Evolutionary conservation across 176 grass and related monocot species (phyloP).

Genomic region (Bolboschoenus planiculmis): DNA sequence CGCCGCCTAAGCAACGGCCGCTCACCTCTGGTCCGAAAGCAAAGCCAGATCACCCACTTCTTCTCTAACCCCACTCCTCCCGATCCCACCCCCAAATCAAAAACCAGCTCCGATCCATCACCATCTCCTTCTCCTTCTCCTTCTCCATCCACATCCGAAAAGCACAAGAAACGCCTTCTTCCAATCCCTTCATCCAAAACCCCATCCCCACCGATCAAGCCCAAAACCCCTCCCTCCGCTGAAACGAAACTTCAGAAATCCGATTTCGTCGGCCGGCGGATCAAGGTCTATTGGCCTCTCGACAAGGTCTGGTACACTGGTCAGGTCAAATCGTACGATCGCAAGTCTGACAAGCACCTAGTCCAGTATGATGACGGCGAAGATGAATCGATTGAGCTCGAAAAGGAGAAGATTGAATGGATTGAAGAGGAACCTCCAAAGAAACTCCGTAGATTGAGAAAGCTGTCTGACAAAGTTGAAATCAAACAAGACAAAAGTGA

Average conservation of each 20-base stretch:
- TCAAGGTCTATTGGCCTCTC: conserved; percentile 83
- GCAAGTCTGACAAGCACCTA: conserved; percentile 32
- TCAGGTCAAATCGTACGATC: conserved; percentile 48
- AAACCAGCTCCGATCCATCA: conserved; percentile 19
- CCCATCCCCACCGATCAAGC: conserved; percentile 24
- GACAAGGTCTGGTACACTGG: conserved; percentile 78
- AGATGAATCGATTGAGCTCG: conserved; percentile 66
- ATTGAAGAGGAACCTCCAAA: conserved; percentile 29
- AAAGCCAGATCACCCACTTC: conserved; percentile 92
- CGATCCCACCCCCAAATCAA: conserved; percentile 1
- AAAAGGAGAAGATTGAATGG: conserved; percentile 68
- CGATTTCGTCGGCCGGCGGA: conserved; percentile 50
- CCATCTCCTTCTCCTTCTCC: conserved; percentile 43
- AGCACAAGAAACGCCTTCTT: conserved; percentile 42
- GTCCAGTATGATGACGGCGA: conserved; percentile 72
- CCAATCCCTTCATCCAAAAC: conserved; percentile 27
- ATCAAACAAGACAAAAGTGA: background rate
- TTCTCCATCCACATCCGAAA: conserved; percentile 31
- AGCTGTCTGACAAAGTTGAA: conserved; percentile 37
- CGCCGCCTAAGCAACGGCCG: conserved; percentile 75
- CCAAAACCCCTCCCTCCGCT: background rate
- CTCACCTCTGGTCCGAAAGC: conserved; percentile 74
- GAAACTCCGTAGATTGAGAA: conserved; percentile 68
- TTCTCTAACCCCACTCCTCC: conserved; percentile 43
- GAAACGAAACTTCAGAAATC: background rate